Conservation (phyloP, 106 monocot species). For the Dendrobium catenatum region DNA sequence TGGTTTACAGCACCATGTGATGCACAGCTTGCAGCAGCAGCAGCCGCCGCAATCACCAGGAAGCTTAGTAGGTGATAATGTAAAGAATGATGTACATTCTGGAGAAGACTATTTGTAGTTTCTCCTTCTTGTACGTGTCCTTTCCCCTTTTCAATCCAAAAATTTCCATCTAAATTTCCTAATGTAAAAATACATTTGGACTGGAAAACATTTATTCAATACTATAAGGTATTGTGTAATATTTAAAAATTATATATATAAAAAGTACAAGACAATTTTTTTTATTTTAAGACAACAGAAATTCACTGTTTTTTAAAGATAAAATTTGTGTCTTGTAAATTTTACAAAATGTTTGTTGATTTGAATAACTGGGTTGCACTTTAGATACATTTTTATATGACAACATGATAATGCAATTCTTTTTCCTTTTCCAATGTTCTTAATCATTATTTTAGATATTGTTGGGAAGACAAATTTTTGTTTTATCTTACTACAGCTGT, state of each 20-base stretch:
- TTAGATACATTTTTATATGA: no score
- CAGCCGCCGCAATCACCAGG: conserved; percentile 25
- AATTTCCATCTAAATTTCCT: neutral
- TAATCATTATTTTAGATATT: neutral
- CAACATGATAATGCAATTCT: no score
- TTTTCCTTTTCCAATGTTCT: neutral
- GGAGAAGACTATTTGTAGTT: conserved; percentile 29
- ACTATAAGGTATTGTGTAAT: no score
- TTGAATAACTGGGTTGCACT: no score
- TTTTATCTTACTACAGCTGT: neutral
- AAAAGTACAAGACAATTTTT: no score
- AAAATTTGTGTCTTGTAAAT: neutral
- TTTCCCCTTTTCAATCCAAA: neutral
- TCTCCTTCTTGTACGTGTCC: neutral
- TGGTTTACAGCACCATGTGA: conserved; percentile 7
- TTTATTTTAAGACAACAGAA: no score
- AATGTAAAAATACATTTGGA: neutral
- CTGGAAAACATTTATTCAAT: no score
- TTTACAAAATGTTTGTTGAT: no score
- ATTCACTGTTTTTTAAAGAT: neutral
- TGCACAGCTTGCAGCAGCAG: conserved; percentile 20
- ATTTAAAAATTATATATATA: no score
- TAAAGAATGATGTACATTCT: conserved; percentile 30
- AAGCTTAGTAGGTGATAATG: conserved; percentile 31
- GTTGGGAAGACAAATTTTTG: neutral